Evolutionary conservation across 2,329 filamentous ascomycete genomes (phyloP), one percentile per base, ranked within the genome.

Genomic region (Fusarium tjaetaba): DNA sequence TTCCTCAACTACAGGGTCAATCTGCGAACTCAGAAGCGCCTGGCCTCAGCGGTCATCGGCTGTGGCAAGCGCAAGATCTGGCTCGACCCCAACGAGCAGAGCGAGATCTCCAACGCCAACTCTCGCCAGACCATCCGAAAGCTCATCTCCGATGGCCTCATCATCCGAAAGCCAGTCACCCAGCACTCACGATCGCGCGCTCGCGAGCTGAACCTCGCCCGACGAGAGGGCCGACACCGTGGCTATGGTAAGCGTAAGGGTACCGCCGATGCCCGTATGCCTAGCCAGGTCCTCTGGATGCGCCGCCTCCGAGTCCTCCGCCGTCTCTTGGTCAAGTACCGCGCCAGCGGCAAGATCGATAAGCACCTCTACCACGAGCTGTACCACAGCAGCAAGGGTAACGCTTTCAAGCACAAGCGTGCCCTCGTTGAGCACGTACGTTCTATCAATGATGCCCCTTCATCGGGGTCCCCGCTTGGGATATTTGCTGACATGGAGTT

Each of bases 321-420:
- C 86, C 96, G 96, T 86, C 94, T 99, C 74, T 91, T 99, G 81
- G 96, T 98, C 90, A 98, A 98, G 92, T 99, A 99, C 92, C 96
- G 96, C 88, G 96, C 96, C 87, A 94, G 93, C 84, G 97, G 97
- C 88, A 99, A 99, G 94, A 99, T 99, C 86, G 96, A 99, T 90
- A 99, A 99, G 93, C 96, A 99, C 91, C 95, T 99, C 75, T 99
- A 99, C 92, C 96, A 99, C 92, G 95, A 98, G 90, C 94, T 99
- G 80, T 99, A 99, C 92, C 96, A 98, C 88, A 90, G 97, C 86
- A 96, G 94, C 93, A 99, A 99, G 95, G 97, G 96, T 97, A 99
- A 99, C 93, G 96, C 96, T 86, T 99, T 99, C 94, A 99, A 99
- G 95, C 96, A 99, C 94, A 99, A 98, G 95, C 93, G 96, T 88